Evolutionary conservation across 495 filamentous ascomycete species (phyloP).

Genomic region (Penicillium atrosanguineum): DNA sequence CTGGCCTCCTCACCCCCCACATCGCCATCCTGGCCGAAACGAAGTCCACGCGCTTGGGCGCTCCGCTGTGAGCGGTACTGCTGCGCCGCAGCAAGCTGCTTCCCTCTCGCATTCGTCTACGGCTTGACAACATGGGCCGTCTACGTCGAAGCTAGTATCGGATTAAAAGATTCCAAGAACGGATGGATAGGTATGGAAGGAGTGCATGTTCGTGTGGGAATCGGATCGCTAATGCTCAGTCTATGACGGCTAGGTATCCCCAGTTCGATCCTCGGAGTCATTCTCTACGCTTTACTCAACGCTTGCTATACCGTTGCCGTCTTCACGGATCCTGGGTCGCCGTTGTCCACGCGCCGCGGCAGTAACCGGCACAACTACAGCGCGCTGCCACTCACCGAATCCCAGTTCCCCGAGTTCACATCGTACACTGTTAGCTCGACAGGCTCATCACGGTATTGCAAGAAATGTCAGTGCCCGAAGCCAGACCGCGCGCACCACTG

Average conservation of each 20-base stretch:
- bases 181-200: constrained; percentile 63
- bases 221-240: background rate
- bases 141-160: constrained; percentile 79
- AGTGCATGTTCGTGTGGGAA: background rate
- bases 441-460: constrained; percentile 84
- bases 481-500: constrained; percentile 97
- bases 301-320: constrained; percentile 88
- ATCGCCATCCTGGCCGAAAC: constrained; percentile 50
- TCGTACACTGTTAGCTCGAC: constrained; percentile 87
- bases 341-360: constrained; percentile 41
- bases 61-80: constrained; percentile 80
- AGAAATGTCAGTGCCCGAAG: constrained; percentile 92
- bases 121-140: constrained; percentile 84
- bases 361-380: constrained; percentile 52
- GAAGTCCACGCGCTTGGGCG: constrained; percentile 59
- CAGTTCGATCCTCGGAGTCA: constrained; percentile 57
- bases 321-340: constrained; percentile 83
- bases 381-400: constrained; percentile 63
- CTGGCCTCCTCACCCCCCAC: constrained; percentile 42
- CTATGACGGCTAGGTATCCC: constrained; percentile 28
- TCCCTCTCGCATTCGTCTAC: constrained; percentile 88
- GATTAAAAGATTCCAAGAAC: constrained; percentile 54
- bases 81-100: constrained; percentile 75
- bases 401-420: constrained; percentile 59
- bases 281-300: constrained; percentile 77